Percentiles rank a stretch among this genome's conserved stretches.
These are phyloP conservation scores for Colletotrichum aenigma DNA, from an alignment of 2,329 filamentous ascomycete species.

Conservation along the genomic window DNA sequence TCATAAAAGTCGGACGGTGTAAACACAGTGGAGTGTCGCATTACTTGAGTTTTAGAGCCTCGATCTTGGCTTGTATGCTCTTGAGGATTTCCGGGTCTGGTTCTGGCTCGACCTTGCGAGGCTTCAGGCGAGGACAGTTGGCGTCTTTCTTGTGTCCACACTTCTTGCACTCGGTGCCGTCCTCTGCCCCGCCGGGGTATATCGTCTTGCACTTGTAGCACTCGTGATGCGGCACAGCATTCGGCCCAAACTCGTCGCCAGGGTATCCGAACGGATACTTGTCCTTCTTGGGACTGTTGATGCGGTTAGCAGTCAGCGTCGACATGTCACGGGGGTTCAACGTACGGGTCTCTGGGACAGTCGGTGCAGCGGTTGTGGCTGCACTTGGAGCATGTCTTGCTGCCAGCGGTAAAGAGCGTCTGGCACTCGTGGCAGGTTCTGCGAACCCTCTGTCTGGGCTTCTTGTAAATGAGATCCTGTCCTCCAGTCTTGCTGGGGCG, in stretches of 20 bases:
- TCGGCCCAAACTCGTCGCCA: slow-evolving; percentile 63
- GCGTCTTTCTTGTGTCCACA: slow-evolving; percentile 67
- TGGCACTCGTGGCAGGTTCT: slow-evolving; percentile 79
- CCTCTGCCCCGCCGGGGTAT: slow-evolving; percentile 54
- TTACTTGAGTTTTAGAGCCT: slow-evolving; percentile 39
- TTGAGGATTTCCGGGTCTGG: slow-evolving; percentile 66
- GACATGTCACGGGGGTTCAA: slow-evolving; percentile 26
- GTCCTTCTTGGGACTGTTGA: slow-evolving; percentile 63
- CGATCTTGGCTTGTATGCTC: slow-evolving; percentile 61
- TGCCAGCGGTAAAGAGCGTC: slow-evolving; percentile 61
- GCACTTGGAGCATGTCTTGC: slow-evolving; percentile 71
- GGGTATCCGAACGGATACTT: slow-evolving; percentile 75
- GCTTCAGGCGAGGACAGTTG: slow-evolving; percentile 61
- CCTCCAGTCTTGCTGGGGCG: slow-evolving; percentile 69
- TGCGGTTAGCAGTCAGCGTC: neutral
- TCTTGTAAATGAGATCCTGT: slow-evolving; percentile 74
- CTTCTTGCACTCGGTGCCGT: slow-evolving; percentile 59
- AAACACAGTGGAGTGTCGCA: neutral
- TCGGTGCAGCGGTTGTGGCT: slow-evolving; percentile 77
- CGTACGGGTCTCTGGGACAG: slow-evolving; percentile 81
- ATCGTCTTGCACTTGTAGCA: slow-evolving; percentile 69
- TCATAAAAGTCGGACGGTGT: slow-evolving; percentile 1
- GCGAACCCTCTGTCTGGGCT: slow-evolving; percentile 73
- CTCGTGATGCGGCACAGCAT: slow-evolving; percentile 55
- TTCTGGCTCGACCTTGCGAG: slow-evolving; percentile 64